Percentiles rank a stretch among this genome's conserved stretches.
These are phyloP conservation scores for Rubus parviflorus DNA, from an alignment of 306 rosid species.

Conservation along the genomic window DNA sequence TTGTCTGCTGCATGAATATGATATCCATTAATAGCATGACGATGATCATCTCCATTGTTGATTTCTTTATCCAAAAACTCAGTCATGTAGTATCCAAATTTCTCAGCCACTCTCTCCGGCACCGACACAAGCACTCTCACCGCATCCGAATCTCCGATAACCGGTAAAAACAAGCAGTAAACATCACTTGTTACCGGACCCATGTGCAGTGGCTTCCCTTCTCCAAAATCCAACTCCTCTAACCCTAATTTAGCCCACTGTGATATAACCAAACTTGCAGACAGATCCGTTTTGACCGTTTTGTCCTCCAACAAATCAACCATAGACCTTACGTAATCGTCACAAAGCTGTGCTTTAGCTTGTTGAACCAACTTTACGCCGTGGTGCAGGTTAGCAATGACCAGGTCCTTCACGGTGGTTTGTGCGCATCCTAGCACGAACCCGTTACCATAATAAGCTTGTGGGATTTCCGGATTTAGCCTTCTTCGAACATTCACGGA, in stretches of 20 bases:
- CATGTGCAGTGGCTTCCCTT: constrained; percentile 68
- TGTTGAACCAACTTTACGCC: constrained; percentile 58
- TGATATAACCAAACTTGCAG: constrained; percentile 66
- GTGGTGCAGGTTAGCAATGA: constrained; percentile 35
- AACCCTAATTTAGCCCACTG: constrained; percentile 87
- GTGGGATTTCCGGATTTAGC: constrained; percentile 38
- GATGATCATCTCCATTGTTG: constrained; percentile 13
- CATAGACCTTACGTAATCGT: constrained; percentile 58
- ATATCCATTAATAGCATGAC: constrained; percentile 11
- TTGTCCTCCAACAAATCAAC: constrained; percentile 70
- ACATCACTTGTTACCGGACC: constrained; percentile 72
- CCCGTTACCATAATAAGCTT: constrained; percentile 74
- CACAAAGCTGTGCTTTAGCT: constrained; percentile 43
- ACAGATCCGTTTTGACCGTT: constrained; percentile 51
- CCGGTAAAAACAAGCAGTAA: constrained; percentile 85
- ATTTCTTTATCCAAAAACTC: constrained; percentile 25
- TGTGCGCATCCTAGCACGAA: constrained; percentile 68
- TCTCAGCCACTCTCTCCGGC: constrained; percentile 56
- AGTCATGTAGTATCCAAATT: constrained; percentile 50
- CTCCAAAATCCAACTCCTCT: constrained; percentile 79
- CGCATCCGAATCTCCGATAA: constrained; percentile 42
- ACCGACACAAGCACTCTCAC: constrained; percentile 71
- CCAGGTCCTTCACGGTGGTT: constrained; percentile 47
- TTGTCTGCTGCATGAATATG: constrained; percentile 14
- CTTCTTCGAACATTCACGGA: constrained; percentile 54